Evolutionary conservation across 2,329 filamentous ascomycete genomes (phyloP).

Genomic region (Parascedosporium putredinis): DNA sequence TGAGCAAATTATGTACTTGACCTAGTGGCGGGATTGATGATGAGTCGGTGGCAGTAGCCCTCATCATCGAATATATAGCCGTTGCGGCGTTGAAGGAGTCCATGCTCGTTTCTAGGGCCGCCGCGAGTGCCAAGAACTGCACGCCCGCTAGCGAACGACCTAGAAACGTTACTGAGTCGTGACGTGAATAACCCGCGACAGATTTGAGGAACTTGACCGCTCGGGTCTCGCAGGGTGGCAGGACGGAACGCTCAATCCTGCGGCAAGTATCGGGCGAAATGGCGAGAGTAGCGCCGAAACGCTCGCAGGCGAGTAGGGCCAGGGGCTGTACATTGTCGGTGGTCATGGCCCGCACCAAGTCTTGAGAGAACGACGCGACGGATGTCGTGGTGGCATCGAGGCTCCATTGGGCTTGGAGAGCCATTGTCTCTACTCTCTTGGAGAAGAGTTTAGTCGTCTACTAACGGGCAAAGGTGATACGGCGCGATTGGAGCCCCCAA

Average conservation of each 20-base stretch:
- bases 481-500: no score
- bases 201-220: neutral
- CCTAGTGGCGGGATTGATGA: neutral
- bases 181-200: neutral
- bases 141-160: conserved; percentile 9
- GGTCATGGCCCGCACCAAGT: conserved; percentile 14
- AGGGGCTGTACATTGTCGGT: conserved; percentile 15
- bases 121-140: conserved; percentile 12
- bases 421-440: no score
- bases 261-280: conserved; percentile 13
- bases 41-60: neutral
- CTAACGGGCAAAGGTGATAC: no score
- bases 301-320: conserved; percentile 16
- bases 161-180: neutral
- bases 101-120: conserved; percentile 10
- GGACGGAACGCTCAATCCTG: conserved; percentile 13
- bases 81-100: conserved; percentile 1
- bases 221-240: conserved; percentile 9
- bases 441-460: no score
- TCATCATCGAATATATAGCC: neutral
- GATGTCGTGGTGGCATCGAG: conserved; percentile 9
- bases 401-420: conserved; percentile 7
- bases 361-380: conserved; percentile 9
- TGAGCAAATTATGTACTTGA: neutral
- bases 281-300: conserved; percentile 16